A percentile compares a stretch with the other conserved stretches of the same genome.
phyloP scores from a whole-genome alignment of 495 filamentous ascomycete species.

The Penicillium pulvis region DNA sequence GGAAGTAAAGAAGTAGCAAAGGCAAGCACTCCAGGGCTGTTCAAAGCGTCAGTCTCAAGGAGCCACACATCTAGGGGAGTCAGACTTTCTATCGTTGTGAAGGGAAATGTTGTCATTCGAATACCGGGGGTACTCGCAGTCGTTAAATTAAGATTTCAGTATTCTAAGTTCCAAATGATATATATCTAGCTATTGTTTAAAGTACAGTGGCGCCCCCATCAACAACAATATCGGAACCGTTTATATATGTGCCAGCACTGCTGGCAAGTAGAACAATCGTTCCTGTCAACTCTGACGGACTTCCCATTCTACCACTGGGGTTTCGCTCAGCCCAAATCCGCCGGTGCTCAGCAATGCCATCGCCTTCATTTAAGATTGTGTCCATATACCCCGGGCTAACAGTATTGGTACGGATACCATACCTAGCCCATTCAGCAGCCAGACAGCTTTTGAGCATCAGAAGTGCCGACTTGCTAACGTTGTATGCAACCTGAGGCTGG shows the following conservation, averaged over 20 bases:
- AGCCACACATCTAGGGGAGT: no score
- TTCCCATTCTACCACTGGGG: slow-evolving; percentile 72
- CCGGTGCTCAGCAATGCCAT: slow-evolving; percentile 56
- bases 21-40: no score
- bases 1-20: no score
- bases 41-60: no score
- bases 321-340: slow-evolving; percentile 76
- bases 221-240: slow-evolving; percentile 69
- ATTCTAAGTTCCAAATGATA: neutral
- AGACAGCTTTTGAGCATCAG: slow-evolving; percentile 59
- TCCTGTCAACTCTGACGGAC: slow-evolving; percentile 75
- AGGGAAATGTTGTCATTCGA: no score
- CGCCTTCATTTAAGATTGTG: slow-evolving; percentile 64
- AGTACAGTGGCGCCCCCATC: slow-evolving; percentile 37
- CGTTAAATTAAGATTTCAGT: no score
- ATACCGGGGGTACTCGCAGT: no score
- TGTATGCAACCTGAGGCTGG: slow-evolving; percentile 70
- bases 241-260: slow-evolving; percentile 75
- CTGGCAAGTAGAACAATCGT: slow-evolving; percentile 77
- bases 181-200: neutral
- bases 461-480: slow-evolving; percentile 67
- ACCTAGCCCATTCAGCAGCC: slow-evolving; percentile 65
- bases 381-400: slow-evolving; percentile 80
- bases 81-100: no score
- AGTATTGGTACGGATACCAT: slow-evolving; percentile 69